These are phyloP conservation scores for Rosa rugosa DNA, from an alignment of 306 rosid genomes.

Conservation along the genomic window DNA sequence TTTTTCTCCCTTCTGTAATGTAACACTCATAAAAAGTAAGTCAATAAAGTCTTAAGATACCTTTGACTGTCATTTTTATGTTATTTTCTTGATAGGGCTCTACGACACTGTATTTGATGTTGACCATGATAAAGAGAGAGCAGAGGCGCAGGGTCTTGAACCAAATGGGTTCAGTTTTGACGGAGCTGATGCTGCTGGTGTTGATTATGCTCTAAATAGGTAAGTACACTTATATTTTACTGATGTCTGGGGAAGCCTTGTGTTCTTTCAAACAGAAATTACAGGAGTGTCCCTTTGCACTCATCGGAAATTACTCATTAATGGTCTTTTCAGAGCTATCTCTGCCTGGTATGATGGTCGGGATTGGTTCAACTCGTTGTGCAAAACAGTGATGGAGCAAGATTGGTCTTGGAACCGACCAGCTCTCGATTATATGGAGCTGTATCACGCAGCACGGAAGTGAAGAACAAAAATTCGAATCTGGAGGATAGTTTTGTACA, in stretches of 20 bases:
- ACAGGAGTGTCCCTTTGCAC: not conserved
- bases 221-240: conserved; percentile 25
- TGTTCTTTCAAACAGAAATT: not conserved
- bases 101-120: conserved; percentile 84
- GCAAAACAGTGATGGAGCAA: conserved; percentile 96
- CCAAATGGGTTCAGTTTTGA: conserved; percentile 93
- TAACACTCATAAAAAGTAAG: conserved; percentile 1
- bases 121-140: conserved; percentile 78
- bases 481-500: conserved; percentile 42
- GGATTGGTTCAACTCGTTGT: conserved; percentile 74
- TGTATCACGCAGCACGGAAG: conserved; percentile 85
- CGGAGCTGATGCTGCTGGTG: conserved; percentile 84
- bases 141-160: conserved; percentile 73
- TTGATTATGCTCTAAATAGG: conserved; percentile 94
- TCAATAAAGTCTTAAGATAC: too few relatives aligned
- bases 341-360: conserved; percentile 76
- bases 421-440: conserved; percentile 92
- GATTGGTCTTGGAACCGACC: conserved; percentile 99
- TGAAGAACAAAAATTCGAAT: conserved; percentile 28
- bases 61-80: not conserved
- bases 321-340: conserved; percentile 67
- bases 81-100: conserved; percentile 59
- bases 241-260: not conserved
- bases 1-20: not conserved
- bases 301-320: conserved; percentile 1